Evolutionary conservation across 768 basidiomycete genomes (phyloP).

Genomic region (Nidula microcarpa): DNA sequence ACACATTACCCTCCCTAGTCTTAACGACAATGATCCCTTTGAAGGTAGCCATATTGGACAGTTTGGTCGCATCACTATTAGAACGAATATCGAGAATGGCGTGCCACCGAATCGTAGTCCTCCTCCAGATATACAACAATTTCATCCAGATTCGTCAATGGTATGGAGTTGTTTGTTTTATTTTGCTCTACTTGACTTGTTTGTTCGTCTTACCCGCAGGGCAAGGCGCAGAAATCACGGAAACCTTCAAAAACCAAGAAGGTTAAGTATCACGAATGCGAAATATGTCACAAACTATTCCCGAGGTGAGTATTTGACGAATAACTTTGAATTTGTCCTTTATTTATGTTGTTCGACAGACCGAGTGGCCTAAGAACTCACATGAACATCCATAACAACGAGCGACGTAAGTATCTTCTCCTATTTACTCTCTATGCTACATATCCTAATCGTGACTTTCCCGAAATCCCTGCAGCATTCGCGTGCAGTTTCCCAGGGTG

Average conservation of each 20-base stretch:
- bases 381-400: slow-evolving; percentile 31
- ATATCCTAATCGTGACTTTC: neutral
- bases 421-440: neutral
- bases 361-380: slow-evolving; percentile 29
- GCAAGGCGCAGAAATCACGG: neutral
- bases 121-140: no score
- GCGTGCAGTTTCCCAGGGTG: slow-evolving; percentile 50
- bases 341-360: slow-evolving; percentile 9
- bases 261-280: slow-evolving; percentile 29
- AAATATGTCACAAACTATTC: slow-evolving; percentile 28
- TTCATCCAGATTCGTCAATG: no score
- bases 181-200: no score
- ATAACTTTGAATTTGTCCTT: neutral
- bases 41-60: no score
- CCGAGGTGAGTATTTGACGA: slow-evolving; percentile 17
- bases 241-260: slow-evolving; percentile 20
- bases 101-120: no score
- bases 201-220: no score
- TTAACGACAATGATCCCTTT: no score
- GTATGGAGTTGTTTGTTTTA: no score
- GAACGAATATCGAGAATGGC: no score
- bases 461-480: slow-evolving; percentile 13
- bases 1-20: no score
- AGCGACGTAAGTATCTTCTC: slow-evolving; percentile 19
- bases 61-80: no score